Conservation (phyloP, 139 green algal genomes). For the Desmodesmus armatus region DNA sequence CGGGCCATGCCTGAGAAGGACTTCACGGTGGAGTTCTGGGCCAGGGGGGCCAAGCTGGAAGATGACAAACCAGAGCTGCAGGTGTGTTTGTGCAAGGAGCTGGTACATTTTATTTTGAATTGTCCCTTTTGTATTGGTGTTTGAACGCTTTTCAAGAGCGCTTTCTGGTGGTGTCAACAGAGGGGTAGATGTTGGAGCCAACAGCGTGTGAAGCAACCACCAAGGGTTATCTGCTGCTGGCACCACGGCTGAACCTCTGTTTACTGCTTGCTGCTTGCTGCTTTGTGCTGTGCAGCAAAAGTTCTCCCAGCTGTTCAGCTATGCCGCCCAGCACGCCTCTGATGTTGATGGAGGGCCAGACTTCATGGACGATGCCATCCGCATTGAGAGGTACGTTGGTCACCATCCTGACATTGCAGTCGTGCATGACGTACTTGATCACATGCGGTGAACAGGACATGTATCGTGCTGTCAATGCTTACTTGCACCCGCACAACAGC, state of each 20-base stretch:
- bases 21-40: conserved; percentile 90
- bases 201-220: too few relatives aligned
- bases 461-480: not conserved
- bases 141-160: too few relatives aligned
- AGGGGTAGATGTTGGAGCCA: too few relatives aligned
- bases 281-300: conserved; percentile 23
- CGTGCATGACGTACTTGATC: too few relatives aligned
- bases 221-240: too few relatives aligned
- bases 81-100: too few relatives aligned
- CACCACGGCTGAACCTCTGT: not conserved
- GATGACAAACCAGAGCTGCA: conserved; percentile 22
- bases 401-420: too few relatives aligned
- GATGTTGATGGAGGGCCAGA: conserved; percentile 42
- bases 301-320: conserved; percentile 61
- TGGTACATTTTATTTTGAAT: too few relatives aligned
- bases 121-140: too few relatives aligned
- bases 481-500: not conserved
- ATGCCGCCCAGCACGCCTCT: conserved; percentile 49
- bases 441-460: not conserved
- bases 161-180: too few relatives aligned
- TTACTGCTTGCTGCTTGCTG: not conserved
- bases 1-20: conserved; percentile 69
- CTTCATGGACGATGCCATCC: conserved; percentile 86
- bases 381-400: conserved; percentile 76
- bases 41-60: conserved; percentile 45